phyloP scores from a whole-genome alignment of 2,329 filamentous ascomycete genomes.

The Verticillium longisporum region DNA sequence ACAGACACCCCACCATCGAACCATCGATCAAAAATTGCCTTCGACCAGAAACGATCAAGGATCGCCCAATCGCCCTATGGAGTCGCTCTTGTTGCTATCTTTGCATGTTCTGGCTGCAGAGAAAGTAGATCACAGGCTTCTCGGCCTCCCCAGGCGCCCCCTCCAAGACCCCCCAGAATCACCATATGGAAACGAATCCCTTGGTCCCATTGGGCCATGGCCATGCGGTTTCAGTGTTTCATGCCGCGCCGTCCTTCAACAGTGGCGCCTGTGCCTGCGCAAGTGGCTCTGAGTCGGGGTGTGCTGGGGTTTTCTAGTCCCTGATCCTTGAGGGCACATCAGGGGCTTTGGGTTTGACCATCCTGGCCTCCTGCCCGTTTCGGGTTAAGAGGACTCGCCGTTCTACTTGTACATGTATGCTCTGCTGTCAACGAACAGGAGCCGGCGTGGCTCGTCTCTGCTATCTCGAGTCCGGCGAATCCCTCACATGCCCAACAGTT shows the following conservation, averaged over 20 bases:
- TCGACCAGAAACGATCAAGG: neutral
- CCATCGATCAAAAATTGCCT: neutral
- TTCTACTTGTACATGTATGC: neutral
- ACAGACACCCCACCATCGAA: neutral
- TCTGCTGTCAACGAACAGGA: neutral
- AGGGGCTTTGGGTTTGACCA: neutral
- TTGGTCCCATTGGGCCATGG: slow-evolving; percentile 1
- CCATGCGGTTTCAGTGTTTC: slow-evolving; percentile 13
- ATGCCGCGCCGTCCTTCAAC: slow-evolving; percentile 7
- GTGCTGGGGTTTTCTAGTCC: neutral
- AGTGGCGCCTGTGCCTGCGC: slow-evolving; percentile 13
- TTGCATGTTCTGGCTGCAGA: neutral
- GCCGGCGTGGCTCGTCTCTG: neutral
- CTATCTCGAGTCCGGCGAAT: neutral
- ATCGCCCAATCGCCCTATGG: neutral
- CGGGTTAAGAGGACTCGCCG: neutral
- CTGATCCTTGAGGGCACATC: neutral
- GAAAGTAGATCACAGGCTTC: neutral
- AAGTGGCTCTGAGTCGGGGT: slow-evolving; percentile 2
- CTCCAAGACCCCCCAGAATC: neutral
- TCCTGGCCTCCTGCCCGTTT: neutral
- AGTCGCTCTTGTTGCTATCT: neutral
- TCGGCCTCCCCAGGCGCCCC: neutral
- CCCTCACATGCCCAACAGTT: neutral
- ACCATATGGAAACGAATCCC: neutral